A percentile compares a stretch with the other conserved stretches of the same genome.
Conservation (phyloP, 2,329 filamentous ascomycete species). For the Colletotrichum kahawae region DNA sequence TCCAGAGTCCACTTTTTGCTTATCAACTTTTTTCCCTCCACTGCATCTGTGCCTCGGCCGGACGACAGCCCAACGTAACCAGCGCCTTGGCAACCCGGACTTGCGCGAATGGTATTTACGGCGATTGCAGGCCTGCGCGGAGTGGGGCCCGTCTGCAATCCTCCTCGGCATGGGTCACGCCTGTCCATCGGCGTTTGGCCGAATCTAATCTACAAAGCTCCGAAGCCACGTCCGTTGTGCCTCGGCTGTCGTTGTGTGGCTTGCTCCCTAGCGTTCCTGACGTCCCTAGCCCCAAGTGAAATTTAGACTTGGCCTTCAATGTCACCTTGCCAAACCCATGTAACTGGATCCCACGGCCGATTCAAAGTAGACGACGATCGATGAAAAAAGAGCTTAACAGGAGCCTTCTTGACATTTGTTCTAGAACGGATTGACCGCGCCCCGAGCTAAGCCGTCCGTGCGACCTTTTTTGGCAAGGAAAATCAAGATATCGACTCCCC, state of each 20-base stretch:
- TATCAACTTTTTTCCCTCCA: neutral
- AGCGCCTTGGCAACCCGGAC: neutral
- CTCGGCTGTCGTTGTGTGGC: conserved; percentile 8
- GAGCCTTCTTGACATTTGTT: neutral
- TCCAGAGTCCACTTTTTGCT: neutral
- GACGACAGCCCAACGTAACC: neutral
- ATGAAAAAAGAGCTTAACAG: neutral
- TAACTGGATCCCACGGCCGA: neutral
- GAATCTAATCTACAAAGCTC: neutral
- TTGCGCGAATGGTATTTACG: neutral
- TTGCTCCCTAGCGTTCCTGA: neutral
- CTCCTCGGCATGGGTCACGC: neutral
- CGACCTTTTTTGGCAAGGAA: neutral
- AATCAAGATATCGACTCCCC: neutral
- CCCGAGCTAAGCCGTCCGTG: neutral
- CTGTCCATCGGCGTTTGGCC: conserved; percentile 12
- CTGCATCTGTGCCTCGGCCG: neutral
- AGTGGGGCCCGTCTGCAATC: neutral
- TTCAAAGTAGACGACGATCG: conserved; percentile 9
- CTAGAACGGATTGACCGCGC: neutral
- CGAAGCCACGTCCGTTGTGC: neutral
- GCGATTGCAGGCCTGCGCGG: neutral
- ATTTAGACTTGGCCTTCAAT: neutral
- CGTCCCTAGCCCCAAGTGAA: neutral
- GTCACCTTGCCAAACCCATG: conserved; percentile 9